Evolutionary conservation across 305 asterid species (phyloP).

Genomic region (Fraxinus albicans): DNA sequence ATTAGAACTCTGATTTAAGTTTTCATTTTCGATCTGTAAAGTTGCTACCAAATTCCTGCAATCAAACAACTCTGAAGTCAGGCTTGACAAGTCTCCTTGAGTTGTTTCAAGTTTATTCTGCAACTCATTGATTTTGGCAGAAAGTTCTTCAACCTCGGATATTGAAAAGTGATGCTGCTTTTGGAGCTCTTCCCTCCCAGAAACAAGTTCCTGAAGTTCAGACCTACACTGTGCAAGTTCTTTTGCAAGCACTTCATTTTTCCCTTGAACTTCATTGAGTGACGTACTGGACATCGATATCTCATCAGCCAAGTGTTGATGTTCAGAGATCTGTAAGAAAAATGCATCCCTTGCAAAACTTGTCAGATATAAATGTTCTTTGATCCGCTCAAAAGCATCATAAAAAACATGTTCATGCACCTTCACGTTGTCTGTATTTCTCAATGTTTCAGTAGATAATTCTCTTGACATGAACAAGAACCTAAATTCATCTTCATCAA

Average conservation of each 20-base stretch:
- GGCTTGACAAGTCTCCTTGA: conserved; percentile 58
- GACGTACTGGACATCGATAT: conserved; percentile 45
- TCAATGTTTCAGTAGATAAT: conserved; percentile 30
- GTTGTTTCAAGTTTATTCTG: conserved; percentile 60
- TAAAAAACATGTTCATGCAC: conserved; percentile 27
- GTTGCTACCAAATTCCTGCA: conserved; percentile 51
- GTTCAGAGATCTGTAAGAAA: conserved; percentile 63
- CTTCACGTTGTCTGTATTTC: conserved; percentile 24
- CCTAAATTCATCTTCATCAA: conserved; percentile 64
- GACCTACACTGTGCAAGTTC: conserved; percentile 55
- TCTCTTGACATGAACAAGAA: conserved; percentile 60
- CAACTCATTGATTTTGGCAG: conserved; percentile 59
- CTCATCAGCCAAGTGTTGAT: conserved; percentile 52
- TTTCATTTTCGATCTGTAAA: conserved; percentile 64
- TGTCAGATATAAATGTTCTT: conserved; percentile 72
- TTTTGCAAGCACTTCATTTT: conserved; percentile 53
- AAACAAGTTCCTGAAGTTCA: conserved; percentile 52
- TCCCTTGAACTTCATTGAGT: conserved; percentile 47
- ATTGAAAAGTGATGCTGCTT: conserved; percentile 62
- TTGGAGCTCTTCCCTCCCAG: conserved; percentile 56
- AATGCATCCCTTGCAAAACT: conserved; percentile 65
- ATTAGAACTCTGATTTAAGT: conserved; percentile 39
- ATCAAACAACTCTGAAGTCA: conserved; percentile 63
- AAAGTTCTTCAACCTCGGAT: conserved; percentile 50
- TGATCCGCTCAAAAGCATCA: conserved; percentile 63